Evolutionary conservation across 2,329 filamentous ascomycete genomes (phyloP).

Genomic region (Endocalyx cinctus): DNA sequence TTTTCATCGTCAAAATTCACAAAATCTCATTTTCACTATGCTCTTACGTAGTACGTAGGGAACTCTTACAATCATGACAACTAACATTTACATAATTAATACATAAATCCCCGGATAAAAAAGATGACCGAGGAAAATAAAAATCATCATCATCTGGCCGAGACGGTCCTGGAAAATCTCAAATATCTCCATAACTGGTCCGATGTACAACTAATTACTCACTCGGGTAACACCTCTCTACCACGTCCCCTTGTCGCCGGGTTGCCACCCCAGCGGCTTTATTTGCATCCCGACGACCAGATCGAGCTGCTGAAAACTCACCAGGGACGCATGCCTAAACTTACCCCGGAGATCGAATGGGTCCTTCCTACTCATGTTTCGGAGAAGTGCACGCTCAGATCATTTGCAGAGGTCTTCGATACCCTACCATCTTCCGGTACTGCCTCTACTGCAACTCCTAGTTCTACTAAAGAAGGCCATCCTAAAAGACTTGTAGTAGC

Average conservation of each 20-base stretch:
- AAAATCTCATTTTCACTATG: no score
- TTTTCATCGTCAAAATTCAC: no score
- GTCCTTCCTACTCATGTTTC: conserved; percentile 68
- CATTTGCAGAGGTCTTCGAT: conserved; percentile 68
- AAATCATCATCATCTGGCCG: conserved; percentile 47
- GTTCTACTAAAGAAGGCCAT: conserved; percentile 32
- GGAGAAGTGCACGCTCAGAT: conserved; percentile 66
- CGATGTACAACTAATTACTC: conserved; percentile 49
- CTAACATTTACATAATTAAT: background rate
- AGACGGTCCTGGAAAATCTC: conserved; percentile 65
- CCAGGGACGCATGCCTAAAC: conserved; percentile 39
- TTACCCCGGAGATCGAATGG: conserved; percentile 64
- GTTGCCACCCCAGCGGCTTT: conserved; percentile 66
- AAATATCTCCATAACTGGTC: conserved; percentile 74
- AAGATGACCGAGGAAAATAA: no score
- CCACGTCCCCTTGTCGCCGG: conserved; percentile 65
- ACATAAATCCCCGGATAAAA: no score
- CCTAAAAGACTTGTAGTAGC: conserved; percentile 70
- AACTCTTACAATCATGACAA: conserved; percentile 3
- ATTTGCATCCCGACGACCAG: conserved; percentile 80
- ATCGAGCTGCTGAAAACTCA: conserved; percentile 64
- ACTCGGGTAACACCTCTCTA: conserved; percentile 33
- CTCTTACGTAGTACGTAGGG: no score
- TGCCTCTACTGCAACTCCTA: no score
- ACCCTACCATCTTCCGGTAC: conserved; percentile 43